Evolutionary conservation across 179 eudicot genomes (phyloP), one percentile per base, ranked within the genome.

Genomic region (Silene vulgaris): DNA sequence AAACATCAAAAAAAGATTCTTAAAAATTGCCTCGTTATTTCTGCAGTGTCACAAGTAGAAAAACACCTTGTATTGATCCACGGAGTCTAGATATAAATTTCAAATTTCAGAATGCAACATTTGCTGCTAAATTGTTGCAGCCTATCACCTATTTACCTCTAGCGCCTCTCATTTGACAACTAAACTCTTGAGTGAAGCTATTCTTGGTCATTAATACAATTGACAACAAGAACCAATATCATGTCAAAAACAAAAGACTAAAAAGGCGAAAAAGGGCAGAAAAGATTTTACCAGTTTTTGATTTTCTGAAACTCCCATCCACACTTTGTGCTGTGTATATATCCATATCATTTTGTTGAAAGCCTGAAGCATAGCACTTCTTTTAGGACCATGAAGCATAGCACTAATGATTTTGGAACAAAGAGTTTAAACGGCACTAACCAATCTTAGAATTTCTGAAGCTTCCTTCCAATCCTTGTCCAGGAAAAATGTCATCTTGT

Each of bases 381-480:
- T 14, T 72, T 52, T 32, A 43, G 59, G 66, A 72, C 52, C 35
- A 73, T 32, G 13, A 60, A 29, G 60, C 26, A 71, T 13, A 29
- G 60, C 26, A 71, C n/a, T 21, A 68, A 74, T 48, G 56, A 30
- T 19, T 52, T 7, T 7, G 43, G 16, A 66, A 60, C 40, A 68
- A 74, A 43, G 9, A 74, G 48, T 48, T 69, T 48, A 12, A 76
- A 56, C 28, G 56, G 28, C 28, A 74, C 89, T 77, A 50, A 90
- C 92, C 91, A 74, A 87, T 69, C 76, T 68, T 81, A 9, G 87
- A 75, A 81, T 86, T 86, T 81, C 91, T 83, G 80, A 87, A 90
- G 78, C 90, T 90, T 84, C 86, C 90, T 80, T 87, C 90, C 79
- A 89, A 69, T 73, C 87, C 89, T 72, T 85, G 87, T 45, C 88